These are phyloP conservation scores for Nicotiana tabacum DNA, from an alignment of 257 asterid species.

Conservation along the genomic window DNA sequence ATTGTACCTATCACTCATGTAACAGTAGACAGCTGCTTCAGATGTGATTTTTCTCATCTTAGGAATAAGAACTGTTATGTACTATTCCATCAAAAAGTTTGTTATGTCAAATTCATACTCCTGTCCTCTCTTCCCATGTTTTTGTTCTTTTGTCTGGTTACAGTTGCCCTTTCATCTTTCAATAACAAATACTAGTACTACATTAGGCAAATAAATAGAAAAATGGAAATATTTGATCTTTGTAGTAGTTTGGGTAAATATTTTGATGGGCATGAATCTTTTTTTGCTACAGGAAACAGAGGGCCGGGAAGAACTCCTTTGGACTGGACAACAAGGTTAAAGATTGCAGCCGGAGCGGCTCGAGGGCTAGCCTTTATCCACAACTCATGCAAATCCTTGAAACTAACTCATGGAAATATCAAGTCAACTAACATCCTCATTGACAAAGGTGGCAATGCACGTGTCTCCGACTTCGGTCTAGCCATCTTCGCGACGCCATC, in stretches of 20 bases:
- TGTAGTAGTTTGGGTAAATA: background rate
- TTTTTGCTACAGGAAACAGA: conserved; percentile 56
- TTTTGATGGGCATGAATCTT: background rate
- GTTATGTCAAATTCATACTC: background rate
- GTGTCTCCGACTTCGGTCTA: conserved; percentile 78
- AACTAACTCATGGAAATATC: conserved; percentile 80
- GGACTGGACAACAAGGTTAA: conserved; percentile 85
- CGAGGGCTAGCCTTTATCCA: conserved; percentile 71
- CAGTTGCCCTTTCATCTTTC: background rate
- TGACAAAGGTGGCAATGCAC: conserved; percentile 54
- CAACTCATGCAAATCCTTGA: conserved; percentile 55
- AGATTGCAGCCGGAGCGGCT: conserved; percentile 81
- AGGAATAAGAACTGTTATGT: background rate
- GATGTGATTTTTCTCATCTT: background rate
- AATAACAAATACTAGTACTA: background rate
- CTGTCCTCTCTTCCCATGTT: background rate
- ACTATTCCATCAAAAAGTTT: background rate
- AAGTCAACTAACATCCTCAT: conserved; percentile 83
- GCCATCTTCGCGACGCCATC: conserved; percentile 51
- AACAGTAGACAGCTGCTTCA: background rate
- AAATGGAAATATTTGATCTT: background rate
- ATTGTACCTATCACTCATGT: background rate
- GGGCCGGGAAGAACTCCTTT: conserved; percentile 96
- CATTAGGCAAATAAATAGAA: background rate
- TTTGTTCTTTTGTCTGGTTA: background rate